Evolutionary conservation across 257 asterid species (phyloP), one percentile per base, ranked within the genome.

Genomic region (Solanum clarkiae): DNA sequence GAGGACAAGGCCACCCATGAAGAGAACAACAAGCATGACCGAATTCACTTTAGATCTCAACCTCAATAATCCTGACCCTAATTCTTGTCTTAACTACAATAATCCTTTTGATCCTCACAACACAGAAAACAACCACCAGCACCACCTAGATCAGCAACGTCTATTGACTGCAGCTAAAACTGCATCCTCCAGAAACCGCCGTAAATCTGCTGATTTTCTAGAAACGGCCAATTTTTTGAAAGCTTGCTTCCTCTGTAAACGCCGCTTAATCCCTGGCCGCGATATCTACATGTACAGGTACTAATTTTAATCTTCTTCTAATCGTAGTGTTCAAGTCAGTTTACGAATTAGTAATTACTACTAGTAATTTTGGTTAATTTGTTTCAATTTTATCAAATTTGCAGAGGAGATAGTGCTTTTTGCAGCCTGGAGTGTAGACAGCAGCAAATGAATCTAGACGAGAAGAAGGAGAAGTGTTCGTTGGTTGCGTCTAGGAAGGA

Each of bases 211-310:
- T 45, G 86, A 83, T 83, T 68, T 63, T 65, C 7, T 49, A 12
- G 86, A 66, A 83, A 83, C 86, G 49, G 80, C 81, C 20, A 47
- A 68, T 83, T 83, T 83, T 20, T 47, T 83, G 80, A 83, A 70
- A 70, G 86, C 81, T 29, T 83, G 86, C 29, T 83, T 22, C 79
- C 81, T 83, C 66, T 83, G 86, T 83, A 83, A 83, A 68, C 86
- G 86, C 24, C 63, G 81, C 42, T 53, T 83, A 11, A 68, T 83
- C 55, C 86, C 86, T 36, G 68, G 62, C n/a, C 86, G 86, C 3
- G 86, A 83, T 51, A 83, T 83, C 86, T 83, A 83, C 86, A 83
- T 83, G 86, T 83, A 83, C 75, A 68, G 86, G 86, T 83, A 68
- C n/a, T 22, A 10, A 24, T 22, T 53, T 53, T 32, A 8, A 13